Evolutionary conservation across 2,329 filamentous ascomycete species (phyloP).

Genomic region (Raffaelea albimanens): DNA sequence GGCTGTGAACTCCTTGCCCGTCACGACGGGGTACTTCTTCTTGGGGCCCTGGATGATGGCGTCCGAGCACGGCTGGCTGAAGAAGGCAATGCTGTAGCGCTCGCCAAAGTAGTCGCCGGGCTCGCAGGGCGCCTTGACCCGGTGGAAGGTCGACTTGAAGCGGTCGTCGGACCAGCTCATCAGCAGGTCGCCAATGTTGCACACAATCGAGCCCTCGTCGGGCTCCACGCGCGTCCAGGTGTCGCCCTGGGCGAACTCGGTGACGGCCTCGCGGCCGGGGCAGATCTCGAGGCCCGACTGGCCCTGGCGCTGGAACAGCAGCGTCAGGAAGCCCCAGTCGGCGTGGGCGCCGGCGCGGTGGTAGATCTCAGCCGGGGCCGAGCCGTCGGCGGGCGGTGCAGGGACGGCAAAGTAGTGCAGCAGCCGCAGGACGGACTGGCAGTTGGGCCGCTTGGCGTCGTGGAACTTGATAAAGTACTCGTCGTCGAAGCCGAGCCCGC

Average conservation of each 20-base stretch:
- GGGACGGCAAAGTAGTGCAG: conserved; percentile 15
- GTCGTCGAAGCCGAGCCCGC: conserved; percentile 39
- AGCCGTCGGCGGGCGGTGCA: conserved; percentile 21
- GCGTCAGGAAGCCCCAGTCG: conserved; percentile 53
- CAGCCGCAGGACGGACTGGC: conserved; percentile 39
- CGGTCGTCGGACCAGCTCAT: conserved; percentile 60
- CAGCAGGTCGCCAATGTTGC: conserved; percentile 57
- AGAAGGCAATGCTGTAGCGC: conserved; percentile 56
- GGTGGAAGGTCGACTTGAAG: conserved; percentile 57
- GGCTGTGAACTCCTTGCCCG: conserved; percentile 48
- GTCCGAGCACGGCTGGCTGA: conserved; percentile 47
- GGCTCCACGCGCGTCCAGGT: conserved; percentile 55
- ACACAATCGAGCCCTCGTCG: conserved; percentile 44
- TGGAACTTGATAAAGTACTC: conserved; percentile 48
- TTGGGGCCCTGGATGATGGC: conserved; percentile 48
- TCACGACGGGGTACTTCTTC: conserved; percentile 53
- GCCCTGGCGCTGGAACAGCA: conserved; percentile 52
- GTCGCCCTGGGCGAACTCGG: conserved; percentile 49
- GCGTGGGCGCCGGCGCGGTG: conserved; percentile 50
- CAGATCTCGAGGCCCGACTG: conserved; percentile 57
- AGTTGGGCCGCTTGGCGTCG: conserved; percentile 35
- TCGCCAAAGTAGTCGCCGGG: conserved; percentile 44
- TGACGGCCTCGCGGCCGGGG: conserved; percentile 51
- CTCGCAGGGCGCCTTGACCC: conserved; percentile 51
- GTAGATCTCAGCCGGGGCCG: conserved; percentile 30